Base-by-base conservation (phyloP, 2,329 filamentous ascomycete species). In the Erysiphe pulchra region DNA sequence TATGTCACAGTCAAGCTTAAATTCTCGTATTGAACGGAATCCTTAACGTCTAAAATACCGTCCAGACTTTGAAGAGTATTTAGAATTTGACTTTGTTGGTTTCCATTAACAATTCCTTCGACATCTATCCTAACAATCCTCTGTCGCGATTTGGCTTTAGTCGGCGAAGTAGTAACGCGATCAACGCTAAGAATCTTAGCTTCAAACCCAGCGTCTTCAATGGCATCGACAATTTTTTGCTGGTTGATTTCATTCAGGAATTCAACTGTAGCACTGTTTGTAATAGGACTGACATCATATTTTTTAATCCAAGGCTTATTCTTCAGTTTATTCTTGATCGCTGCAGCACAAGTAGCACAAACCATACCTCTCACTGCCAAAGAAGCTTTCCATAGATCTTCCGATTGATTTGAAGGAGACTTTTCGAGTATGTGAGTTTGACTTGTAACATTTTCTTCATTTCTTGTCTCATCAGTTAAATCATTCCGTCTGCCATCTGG, bases 1-100 rank as follows among this genome's bases (percentile, higher is more conserved):
- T 94, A 94, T 2, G 63, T 69, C 45, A 93, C 57, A 52, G 69
- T 77, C 39, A 92, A 55, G 30, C 85, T 70, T 0, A 84, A 80
- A 17, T 70, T 65, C 33, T 76, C 61, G 24, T 71, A 61, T 1
- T 74, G 75, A 1, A 74, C 68, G 16, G 64, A 60, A 28, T 64
- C 63, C 36, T 75, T 58, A 37, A 45, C 16, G 17, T 31, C 30
- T 17, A 40, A 36, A 14, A 24, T 14, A 8, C 37, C 11, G 20
- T 34, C 34, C 30, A 45, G 18, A 14, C 13, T 20, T 8, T 20
- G n/a, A 18, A 84, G 59, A 2, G 65, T 69, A 33, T 63, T 64
- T 16, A 63, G 57, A 30, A 82, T 68, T 28, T 71, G 65, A 4
- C 65, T 63, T 0, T 79, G 76, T 52, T 80, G 86, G 54, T 80